Evolutionary conservation across 306 rosid species (phyloP), one percentile per base, ranked within the genome.

Genomic region (Carpinus fangiana): DNA sequence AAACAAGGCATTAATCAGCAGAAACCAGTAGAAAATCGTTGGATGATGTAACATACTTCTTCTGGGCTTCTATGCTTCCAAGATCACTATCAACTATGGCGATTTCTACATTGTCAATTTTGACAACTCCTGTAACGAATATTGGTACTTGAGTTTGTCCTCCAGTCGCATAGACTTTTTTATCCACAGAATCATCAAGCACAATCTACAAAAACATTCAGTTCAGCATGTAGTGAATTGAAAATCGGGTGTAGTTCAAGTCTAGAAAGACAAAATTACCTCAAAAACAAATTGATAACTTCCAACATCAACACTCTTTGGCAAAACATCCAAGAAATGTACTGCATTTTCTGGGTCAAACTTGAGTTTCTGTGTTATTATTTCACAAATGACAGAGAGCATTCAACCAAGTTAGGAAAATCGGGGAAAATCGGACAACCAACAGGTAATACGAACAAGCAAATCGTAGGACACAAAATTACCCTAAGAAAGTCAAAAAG

Each of bases 31-130:
- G 5, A 20, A 69, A 71, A 45, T 7, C 21, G 0, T 17, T 69
- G 21, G 43, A 23, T 50, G 48, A 66, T 21, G 46, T 41, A 18
- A 41, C 97, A 34, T 85, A 96, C 99, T 73, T 87, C 78, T 95
- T 96, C 86, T 82, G 91, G 85, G 93, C 83, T 85, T 96, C 99
- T 77, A 93, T 71, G 62, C 87, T 96, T 79, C 94, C 98, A 70
- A 90, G 88, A 81, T 96, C 99, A 70, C 91, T 96, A 85, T 96
- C 99, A 62, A 96, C 89, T 73, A 93, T 87, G 48, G 88, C 91
- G 78, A 91, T 87, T 85, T 96, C 97, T 64, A 96, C 92, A 61
- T 77, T 89, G 73, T 90, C 90, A 79, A 93, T 82, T 72, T 86
- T 78, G 87, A 90, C 73, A 75, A 84, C 54, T 71, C 99, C 99